These are phyloP conservation scores for Acanthamoeba healyi DNA, from an alignment of 208 protist genomes.

Conservation along the genomic window DNA sequence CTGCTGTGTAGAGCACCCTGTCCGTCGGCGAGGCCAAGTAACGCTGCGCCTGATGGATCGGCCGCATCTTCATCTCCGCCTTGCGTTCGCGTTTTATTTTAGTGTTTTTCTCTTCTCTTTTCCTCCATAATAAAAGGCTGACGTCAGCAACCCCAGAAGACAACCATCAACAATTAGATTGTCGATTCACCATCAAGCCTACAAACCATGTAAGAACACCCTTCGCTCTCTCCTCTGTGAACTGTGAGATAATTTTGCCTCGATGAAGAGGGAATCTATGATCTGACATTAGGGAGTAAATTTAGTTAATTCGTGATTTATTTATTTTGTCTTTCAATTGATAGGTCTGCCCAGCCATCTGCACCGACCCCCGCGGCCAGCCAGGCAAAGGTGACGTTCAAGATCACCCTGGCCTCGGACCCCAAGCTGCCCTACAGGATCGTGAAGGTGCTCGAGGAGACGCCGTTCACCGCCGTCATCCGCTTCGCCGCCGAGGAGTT, in stretches of 20 bases:
- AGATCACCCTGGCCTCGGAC: conserved; percentile 92
- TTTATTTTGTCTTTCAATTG: not conserved
- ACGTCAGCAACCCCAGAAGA: not conserved
- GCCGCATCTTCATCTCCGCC: not conserved
- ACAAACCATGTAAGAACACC: not conserved
- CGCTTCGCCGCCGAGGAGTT: conserved; percentile 96
- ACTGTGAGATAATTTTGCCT: too few species aligned
- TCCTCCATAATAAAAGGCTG: not conserved
- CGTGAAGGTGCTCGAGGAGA: conserved; percentile 95
- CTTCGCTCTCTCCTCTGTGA: too few species aligned
- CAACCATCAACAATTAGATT: not conserved
- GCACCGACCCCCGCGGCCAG: not conserved
- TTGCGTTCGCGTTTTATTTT: not conserved
- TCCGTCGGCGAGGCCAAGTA: not conserved
- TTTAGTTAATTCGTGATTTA: not conserved
- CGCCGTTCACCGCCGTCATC: conserved; percentile 96
- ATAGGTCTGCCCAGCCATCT: not conserved
- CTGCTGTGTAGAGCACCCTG: not conserved
- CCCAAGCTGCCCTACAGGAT: conserved; percentile 90
- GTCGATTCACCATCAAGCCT: not conserved
- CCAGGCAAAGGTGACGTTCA: conserved; percentile 86
- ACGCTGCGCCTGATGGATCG: not conserved
- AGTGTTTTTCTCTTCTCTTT: not conserved
- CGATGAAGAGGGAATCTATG: not conserved
- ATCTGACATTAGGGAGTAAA: not conserved